Evolutionary conservation across 2,329 filamentous ascomycete genomes (phyloP).

Genomic region (Phyllosticta citrichinensis): DNA sequence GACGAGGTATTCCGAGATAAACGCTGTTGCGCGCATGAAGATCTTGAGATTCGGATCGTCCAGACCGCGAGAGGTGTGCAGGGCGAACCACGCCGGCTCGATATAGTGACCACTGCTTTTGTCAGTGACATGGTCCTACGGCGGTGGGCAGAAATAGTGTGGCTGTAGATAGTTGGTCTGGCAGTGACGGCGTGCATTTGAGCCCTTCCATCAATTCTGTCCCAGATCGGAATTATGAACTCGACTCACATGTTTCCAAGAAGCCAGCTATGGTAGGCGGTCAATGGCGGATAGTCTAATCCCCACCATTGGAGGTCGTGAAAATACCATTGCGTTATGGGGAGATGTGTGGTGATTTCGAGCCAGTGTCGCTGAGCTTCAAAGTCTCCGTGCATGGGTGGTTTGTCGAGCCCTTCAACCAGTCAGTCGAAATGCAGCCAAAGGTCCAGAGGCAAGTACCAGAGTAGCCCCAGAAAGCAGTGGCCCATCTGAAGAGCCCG

Average conservation of each 20-base stretch:
- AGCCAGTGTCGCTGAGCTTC: conserved; percentile 99
- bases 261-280: conserved; percentile 97
- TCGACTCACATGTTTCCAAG: conserved; percentile 63
- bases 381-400: conserved; percentile 93
- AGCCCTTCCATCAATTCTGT: not conserved
- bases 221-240: not conserved
- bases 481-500: conserved; percentile 89
- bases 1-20: conserved; percentile 81
- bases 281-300: conserved; percentile 92
- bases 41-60: conserved; percentile 76
- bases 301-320: conserved; percentile 97
- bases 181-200: not conserved
- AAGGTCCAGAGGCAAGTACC: conserved; percentile 40
- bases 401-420: conserved; percentile 57
- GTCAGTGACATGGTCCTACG: conserved; percentile 9
- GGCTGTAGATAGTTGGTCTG: too few relatives aligned
- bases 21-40: conserved; percentile 89
- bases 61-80: conserved; percentile 70
- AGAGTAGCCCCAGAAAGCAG: conserved; percentile 90
- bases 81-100: conserved; percentile 76
- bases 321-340: conserved; percentile 94
- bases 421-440: not conserved
- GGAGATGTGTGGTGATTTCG: conserved; percentile 85
- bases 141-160: not conserved
- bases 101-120: conserved; percentile 56